Percentiles rank a stretch among this genome's conserved stretches.
Evolutionary conservation across 345 rosid species (phyloP).

Genomic region (Eutrema japonicum): DNA sequence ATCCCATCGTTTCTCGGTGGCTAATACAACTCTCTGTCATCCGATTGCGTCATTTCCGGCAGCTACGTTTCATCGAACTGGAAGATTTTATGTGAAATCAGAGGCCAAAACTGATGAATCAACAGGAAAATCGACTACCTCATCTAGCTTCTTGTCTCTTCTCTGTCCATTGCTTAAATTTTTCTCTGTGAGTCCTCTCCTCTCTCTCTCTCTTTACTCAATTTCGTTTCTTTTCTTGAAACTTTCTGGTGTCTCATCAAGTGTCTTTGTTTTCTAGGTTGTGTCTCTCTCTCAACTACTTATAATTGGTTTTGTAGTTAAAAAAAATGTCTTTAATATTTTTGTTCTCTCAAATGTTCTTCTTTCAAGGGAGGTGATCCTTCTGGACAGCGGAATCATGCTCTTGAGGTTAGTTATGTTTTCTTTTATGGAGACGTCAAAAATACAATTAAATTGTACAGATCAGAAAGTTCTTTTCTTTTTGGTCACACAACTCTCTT

Average conservation of each 20-base stretch:
- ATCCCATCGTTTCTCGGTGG: neutral
- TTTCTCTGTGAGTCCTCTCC: slow-evolving; percentile 58
- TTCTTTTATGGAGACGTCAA: neutral
- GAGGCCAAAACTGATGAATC: slow-evolving; percentile 31
- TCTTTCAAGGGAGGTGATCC: slow-evolving; percentile 76
- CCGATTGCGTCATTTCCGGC: slow-evolving; percentile 35
- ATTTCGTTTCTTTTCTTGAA: neutral
- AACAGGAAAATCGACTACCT: neutral
- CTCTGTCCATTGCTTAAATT: slow-evolving; percentile 82
- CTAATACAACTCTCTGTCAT: neutral
- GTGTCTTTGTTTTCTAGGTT: neutral
- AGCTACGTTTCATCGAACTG: slow-evolving; percentile 22
- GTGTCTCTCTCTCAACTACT: neutral
- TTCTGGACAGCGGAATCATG: slow-evolving; percentile 59
- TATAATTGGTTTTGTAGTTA: neutral
- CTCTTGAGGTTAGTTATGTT: slow-evolving; percentile 60
- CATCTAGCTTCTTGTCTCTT: slow-evolving; percentile 70
- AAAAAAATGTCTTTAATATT: neutral
- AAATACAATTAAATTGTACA: neutral
- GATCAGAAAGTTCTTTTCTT: neutral
- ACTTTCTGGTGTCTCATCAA: neutral
- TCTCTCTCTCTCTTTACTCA: slow-evolving; percentile 3
- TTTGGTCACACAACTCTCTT: no score
- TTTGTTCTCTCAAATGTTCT: slow-evolving; percentile 6
- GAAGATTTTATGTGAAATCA: slow-evolving; percentile 42